These are phyloP conservation scores for Termitomyces sp. DNA, from an alignment of 768 basidiomycete species.

Conservation along the genomic window DNA sequence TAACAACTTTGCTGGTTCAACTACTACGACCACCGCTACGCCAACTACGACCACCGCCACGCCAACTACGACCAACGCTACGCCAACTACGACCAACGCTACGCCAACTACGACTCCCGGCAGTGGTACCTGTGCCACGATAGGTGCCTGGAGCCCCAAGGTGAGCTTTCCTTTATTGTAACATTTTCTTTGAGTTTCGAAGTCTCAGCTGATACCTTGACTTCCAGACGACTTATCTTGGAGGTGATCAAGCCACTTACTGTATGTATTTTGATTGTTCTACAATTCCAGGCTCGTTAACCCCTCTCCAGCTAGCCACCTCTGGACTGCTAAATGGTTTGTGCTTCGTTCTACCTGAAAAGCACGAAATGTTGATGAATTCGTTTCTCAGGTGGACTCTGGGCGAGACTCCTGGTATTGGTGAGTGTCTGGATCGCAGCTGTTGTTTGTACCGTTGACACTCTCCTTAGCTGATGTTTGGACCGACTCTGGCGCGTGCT, in stretches of 20 bases:
- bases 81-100: conserved; percentile 18
- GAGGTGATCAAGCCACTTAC: conserved; percentile 42
- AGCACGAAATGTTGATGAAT: neutral
- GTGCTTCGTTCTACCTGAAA: neutral
- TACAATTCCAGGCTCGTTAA: neutral
- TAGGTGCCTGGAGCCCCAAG: conserved; percentile 43
- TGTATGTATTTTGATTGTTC: conserved; percentile 23
- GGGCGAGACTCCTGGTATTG: conserved; percentile 50
- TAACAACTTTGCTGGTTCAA: conserved; percentile 46
- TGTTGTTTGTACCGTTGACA: neutral
- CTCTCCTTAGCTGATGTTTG: conserved; percentile 45
- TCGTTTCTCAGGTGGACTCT: conserved; percentile 42
- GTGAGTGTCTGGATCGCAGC: conserved; percentile 24
- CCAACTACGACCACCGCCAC: conserved; percentile 18
- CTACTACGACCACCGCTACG: conserved; percentile 17
- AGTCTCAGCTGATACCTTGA: neutral
- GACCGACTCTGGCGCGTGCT: conserved; percentile 46
- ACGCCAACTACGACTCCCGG: conserved; percentile 23
- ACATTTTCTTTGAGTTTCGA: neutral
- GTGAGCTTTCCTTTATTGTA: conserved; percentile 19
- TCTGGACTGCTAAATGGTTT: conserved; percentile 57
- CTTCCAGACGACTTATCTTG: conserved; percentile 36
- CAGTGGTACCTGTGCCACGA: conserved; percentile 33
- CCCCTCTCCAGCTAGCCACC: conserved; percentile 33
- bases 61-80: conserved; percentile 16